Conservation (phyloP, 225 moss, liverwort and hornwort genomes). For the Physcomitrellopsis africana region DNA sequence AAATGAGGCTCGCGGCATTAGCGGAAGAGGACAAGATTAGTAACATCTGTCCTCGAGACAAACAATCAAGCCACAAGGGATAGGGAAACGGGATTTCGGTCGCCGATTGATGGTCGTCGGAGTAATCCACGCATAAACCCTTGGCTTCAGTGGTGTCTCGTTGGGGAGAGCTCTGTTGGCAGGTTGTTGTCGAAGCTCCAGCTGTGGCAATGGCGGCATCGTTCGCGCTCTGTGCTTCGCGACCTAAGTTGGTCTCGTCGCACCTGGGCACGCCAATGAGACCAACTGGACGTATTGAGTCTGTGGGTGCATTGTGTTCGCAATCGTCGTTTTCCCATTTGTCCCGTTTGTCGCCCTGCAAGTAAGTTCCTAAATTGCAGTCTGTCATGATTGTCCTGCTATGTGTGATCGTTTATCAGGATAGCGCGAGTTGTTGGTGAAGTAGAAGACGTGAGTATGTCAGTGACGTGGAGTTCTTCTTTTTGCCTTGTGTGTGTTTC, state of each 20-base stretch:
- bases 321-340: slow-evolving; percentile 8
- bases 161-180: too few species aligned
- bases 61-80: too few species aligned
- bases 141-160: too few species aligned
- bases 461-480: background rate
- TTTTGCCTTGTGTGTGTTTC: background rate
- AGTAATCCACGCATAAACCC: too few species aligned
- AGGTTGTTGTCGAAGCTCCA: background rate
- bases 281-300: background rate
- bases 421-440: background rate
- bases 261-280: slow-evolving; percentile 4
- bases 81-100: too few species aligned
- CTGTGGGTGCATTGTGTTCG: background rate
- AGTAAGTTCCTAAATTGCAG: slow-evolving; percentile 22
- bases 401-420: background rate
- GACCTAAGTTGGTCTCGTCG: background rate
- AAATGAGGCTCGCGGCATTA: too few species aligned
- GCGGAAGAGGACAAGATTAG: too few species aligned
- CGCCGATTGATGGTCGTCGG: too few species aligned
- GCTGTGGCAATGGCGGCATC: slow-evolving; percentile 32
- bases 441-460: background rate
- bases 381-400: background rate
- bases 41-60: too few species aligned
- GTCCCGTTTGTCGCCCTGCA: slow-evolving; percentile 23
- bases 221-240: background rate